Percentiles rank a stretch among this genome's conserved stretches.
Conservation (phyloP, 305 asterid species). For the Fraxinus nigra region DNA sequence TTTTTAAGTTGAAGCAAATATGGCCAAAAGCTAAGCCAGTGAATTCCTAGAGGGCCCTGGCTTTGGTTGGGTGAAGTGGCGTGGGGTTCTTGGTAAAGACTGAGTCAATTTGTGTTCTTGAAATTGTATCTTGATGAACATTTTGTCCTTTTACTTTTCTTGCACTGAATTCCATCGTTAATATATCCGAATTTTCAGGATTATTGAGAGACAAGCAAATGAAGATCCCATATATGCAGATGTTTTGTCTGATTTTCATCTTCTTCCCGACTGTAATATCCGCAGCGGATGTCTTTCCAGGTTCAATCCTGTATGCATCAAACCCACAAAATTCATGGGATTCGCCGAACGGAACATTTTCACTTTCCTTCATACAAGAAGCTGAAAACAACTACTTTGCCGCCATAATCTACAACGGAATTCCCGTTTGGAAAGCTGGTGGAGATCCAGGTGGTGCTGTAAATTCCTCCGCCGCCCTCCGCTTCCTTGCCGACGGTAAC, state of each 20-base stretch:
- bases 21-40: no score
- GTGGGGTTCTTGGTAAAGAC: background rate
- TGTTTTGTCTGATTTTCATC: conserved; percentile 5
- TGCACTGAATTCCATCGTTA: background rate
- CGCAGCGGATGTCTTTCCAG: conserved; percentile 32
- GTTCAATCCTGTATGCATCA: conserved; percentile 37
- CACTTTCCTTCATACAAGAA: conserved; percentile 38
- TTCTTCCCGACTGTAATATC: conserved; percentile 3
- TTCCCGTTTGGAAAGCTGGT: conserved; percentile 69
- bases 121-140: background rate
- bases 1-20: no score
- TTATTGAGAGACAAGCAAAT: background rate
- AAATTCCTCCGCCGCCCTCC: conserved; percentile 53
- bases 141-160: background rate
- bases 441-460: conserved; percentile 48
- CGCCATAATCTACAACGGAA: conserved; percentile 45
- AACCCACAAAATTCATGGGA: conserved; percentile 34
- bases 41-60: background rate
- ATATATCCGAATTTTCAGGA: background rate
- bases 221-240: background rate
- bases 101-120: background rate
- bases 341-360: conserved; percentile 37
- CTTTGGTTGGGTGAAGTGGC: background rate
- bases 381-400: conserved; percentile 34
- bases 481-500: conserved; percentile 54